A percentile compares a stretch with the other conserved stretches of the same genome.
Conservation (phyloP, 345 rosid species). For the Pseudoturritis turrita region DNA sequence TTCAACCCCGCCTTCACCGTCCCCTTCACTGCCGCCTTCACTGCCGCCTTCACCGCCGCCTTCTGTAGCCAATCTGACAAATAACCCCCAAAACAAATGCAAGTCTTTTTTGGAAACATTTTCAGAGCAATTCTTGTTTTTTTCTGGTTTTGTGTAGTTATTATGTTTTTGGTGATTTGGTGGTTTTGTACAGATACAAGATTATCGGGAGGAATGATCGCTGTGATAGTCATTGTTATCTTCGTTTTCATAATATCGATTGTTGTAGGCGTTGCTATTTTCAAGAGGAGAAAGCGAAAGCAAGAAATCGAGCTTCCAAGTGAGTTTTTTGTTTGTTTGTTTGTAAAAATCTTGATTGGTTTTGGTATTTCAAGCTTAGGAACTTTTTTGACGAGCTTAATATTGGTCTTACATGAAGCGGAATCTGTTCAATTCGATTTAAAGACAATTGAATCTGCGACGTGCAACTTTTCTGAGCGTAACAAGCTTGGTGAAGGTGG, state of each 20-base stretch:
- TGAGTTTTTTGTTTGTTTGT: not conserved
- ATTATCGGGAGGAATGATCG: not conserved
- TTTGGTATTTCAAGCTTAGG: not conserved
- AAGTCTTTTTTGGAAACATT: not conserved
- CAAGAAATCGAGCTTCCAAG: constrained; percentile 3
- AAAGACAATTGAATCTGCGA: not conserved
- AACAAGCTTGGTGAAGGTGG: constrained; percentile 43
- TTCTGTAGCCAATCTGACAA: not conserved
- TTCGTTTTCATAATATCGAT: not conserved
- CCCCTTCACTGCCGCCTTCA: no score
- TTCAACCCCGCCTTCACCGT: no score
- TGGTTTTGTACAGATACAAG: not conserved
- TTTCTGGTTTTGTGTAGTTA: not conserved
- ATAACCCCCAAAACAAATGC: not conserved
- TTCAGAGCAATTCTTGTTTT: not conserved
- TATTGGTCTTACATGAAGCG: constrained; percentile 14
- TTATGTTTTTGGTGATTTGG: not conserved
- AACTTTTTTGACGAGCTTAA: constrained; percentile 1
- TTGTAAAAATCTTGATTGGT: not conserved
- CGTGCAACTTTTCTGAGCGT: not conserved
- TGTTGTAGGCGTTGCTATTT: not conserved
- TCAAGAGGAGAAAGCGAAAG: not conserved
- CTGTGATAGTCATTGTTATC: not conserved
- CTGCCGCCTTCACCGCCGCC: not conserved
- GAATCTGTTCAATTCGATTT: constrained; percentile 47